These are phyloP conservation scores for Paragyromitra xinjiangensis DNA, from an alignment of 495 filamentous ascomycete genomes.

Conservation along the genomic window DNA sequence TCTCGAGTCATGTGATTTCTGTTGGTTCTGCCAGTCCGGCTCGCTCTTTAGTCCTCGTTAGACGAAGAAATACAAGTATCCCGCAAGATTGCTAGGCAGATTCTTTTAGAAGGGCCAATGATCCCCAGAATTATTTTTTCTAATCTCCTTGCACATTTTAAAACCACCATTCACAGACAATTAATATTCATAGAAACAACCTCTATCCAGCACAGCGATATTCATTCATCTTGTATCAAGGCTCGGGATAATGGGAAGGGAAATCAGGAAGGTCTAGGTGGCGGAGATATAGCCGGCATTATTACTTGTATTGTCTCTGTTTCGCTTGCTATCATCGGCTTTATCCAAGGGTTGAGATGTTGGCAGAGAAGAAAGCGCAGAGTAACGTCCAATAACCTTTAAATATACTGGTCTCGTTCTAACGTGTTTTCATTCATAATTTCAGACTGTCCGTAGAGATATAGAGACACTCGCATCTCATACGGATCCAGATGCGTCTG, in stretches of 20 bases:
- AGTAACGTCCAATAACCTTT: neutral
- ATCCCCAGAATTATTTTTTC: neutral
- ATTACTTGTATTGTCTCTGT: neutral
- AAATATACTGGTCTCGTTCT: neutral
- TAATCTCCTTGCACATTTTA: neutral
- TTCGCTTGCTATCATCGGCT: neutral
- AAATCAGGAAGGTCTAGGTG: neutral
- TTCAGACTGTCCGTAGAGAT: neutral
- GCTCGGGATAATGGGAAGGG: neutral
- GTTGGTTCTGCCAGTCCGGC: neutral
- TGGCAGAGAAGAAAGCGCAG: neutral
- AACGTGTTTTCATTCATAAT: neutral
- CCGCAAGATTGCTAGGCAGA: neutral
- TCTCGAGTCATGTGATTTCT: neutral
- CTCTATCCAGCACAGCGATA: neutral
- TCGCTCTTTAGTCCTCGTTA: neutral
- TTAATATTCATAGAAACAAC: neutral
- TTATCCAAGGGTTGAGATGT: neutral
- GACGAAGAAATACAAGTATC: neutral
- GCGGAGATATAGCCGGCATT: neutral
- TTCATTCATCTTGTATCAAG: neutral
- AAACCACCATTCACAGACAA: neutral
- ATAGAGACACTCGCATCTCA: neutral
- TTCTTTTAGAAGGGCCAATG: neutral
- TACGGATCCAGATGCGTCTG: neutral